Percentiles rank a stretch among this genome's conserved stretches.
phyloP scores from a whole-genome alignment of 1,284 basidiomycete species.

The Fomes fomentarius region DNA sequence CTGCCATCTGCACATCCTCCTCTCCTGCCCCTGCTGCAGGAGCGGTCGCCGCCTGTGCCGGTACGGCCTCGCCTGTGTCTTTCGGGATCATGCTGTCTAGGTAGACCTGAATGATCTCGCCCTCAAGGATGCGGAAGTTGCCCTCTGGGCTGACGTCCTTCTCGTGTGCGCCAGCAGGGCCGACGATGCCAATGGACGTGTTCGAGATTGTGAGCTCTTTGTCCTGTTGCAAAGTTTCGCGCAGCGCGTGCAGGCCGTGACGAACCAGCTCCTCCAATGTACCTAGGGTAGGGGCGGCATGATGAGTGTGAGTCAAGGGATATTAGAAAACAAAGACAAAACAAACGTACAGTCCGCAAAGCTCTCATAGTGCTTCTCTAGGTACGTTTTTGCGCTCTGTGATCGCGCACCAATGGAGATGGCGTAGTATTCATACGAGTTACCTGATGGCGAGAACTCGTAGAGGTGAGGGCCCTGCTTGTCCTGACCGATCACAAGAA shows the following conservation, averaged over 20 bases:
- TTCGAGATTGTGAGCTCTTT: conserved; percentile 92
- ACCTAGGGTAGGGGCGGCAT: conserved; percentile 48
- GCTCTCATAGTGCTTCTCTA: conserved; percentile 91
- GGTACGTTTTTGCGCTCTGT: conserved; percentile 98
- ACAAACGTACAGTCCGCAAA: conserved; percentile 78
- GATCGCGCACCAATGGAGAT: conserved; percentile 98
- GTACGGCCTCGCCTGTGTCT: conserved; percentile 42
- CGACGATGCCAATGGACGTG: conserved; percentile 92
- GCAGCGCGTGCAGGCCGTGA: conserved; percentile 91
- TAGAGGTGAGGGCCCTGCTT: conserved; percentile 95
- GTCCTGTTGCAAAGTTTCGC: conserved; percentile 96
- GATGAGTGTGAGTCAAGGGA: background rate
- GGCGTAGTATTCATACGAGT: conserved; percentile 97
- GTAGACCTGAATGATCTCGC: conserved; percentile 72
- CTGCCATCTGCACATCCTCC: conserved; percentile 83
- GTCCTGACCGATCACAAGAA: conserved; percentile 96
- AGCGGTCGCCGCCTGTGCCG: conserved; percentile 39
- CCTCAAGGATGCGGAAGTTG: conserved; percentile 81
- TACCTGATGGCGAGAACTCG: conserved; percentile 97
- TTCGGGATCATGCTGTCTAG: conserved; percentile 75
- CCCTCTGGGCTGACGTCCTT: conserved; percentile 50
- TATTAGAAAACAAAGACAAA: conserved; percentile 1
- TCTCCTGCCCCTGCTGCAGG: conserved; percentile 44
- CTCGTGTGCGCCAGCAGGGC: conserved; percentile 66
- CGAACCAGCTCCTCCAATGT: conserved; percentile 84